A percentile compares a stretch with the other conserved stretches of the same genome.
phyloP scores from a whole-genome alignment of 2,329 filamentous ascomycete species.

The Neonectria faginata region DNA sequence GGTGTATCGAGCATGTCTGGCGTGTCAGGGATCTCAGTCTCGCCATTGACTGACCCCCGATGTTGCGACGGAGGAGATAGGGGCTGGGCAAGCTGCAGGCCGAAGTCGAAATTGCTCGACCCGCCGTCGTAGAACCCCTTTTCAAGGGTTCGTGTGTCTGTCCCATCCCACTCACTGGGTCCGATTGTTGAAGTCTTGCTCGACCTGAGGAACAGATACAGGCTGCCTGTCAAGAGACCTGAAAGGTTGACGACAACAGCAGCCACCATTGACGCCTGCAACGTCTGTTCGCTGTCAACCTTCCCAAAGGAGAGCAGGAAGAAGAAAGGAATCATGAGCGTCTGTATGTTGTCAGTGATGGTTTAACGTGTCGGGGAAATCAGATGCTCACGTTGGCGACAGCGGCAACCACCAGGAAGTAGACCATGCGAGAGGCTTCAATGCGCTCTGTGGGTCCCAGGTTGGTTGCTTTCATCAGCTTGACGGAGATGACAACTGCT shows the following conservation, averaged over 20 bases:
- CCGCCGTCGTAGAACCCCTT: slow-evolving; percentile 32
- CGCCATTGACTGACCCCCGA: slow-evolving; percentile 14
- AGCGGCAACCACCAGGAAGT: slow-evolving; percentile 70
- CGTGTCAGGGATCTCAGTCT: slow-evolving; percentile 10
- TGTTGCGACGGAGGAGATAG: slow-evolving; percentile 15
- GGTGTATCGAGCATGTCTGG: slow-evolving; percentile 14
- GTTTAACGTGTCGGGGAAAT: neutral
- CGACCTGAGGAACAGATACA: slow-evolving; percentile 75
- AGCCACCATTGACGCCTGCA: slow-evolving; percentile 70
- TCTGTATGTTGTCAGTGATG: slow-evolving; percentile 56
- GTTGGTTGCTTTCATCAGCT: slow-evolving; percentile 64
- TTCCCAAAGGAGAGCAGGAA: slow-evolving; percentile 64
- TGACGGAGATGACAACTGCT: slow-evolving; percentile 66
- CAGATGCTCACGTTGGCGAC: slow-evolving; percentile 65
- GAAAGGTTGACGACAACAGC: slow-evolving; percentile 75
- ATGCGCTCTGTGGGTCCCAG: slow-evolving; percentile 71
- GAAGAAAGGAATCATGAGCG: slow-evolving; percentile 73
- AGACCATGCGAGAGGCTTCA: slow-evolving; percentile 76
- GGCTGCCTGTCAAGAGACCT: slow-evolving; percentile 72
- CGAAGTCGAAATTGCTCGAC: slow-evolving; percentile 30
- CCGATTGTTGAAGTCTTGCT: slow-evolving; percentile 69
- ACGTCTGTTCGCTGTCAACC: slow-evolving; percentile 53
- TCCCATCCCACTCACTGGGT: slow-evolving; percentile 56
- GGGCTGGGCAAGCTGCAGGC: slow-evolving; percentile 28
- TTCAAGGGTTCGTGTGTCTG: slow-evolving; percentile 30